These are phyloP conservation scores for Malassezia furfur DNA, from an alignment of 1,284 basidiomycete genomes.

Conservation along the genomic window DNA sequence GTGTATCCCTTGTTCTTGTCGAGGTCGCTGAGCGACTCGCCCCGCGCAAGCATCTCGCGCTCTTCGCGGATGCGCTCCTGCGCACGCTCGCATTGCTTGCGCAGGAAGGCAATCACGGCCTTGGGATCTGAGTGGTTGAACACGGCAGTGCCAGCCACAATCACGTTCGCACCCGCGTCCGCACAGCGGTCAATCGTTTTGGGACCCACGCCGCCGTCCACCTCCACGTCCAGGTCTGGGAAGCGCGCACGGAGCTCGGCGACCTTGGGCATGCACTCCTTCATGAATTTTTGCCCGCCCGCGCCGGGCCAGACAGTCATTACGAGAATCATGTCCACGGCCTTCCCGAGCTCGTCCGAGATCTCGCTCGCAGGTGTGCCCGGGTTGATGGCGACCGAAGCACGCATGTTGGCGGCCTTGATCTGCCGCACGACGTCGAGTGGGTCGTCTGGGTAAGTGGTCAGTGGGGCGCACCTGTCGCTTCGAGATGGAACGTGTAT, in stretches of 20 bases:
- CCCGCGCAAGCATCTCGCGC: constrained; percentile 32
- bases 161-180: constrained; percentile 76
- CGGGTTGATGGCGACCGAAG: constrained; percentile 46
- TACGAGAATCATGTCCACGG: constrained; percentile 47
- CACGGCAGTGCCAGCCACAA: constrained; percentile 94
- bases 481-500: constrained; percentile 96
- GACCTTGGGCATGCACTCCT: constrained; percentile 80
- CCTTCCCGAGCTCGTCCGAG: constrained; percentile 38
- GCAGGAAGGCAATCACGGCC: constrained; percentile 40
- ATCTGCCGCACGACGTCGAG: constrained; percentile 44
- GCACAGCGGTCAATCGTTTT: constrained; percentile 83
- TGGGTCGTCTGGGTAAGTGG: constrained; percentile 47
- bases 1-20: constrained; percentile 20
- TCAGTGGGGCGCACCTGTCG: constrained; percentile 58
- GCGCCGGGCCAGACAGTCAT: constrained; percentile 48
- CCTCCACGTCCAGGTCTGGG: constrained; percentile 79
- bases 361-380: constrained; percentile 45
- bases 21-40: constrained; percentile 26
- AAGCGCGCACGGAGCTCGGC: constrained; percentile 82
- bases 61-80: constrained; percentile 41
- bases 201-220: constrained; percentile 91
- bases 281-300: constrained; percentile 93
- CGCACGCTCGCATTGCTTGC: constrained; percentile 37
- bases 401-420: constrained; percentile 43
- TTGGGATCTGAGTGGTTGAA: constrained; percentile 73